Percentiles rank a stretch among this genome's conserved stretches.
phyloP scores from a whole-genome alignment of 805 yeast genomes.

The Zygoascus ofunaensis region DNA sequence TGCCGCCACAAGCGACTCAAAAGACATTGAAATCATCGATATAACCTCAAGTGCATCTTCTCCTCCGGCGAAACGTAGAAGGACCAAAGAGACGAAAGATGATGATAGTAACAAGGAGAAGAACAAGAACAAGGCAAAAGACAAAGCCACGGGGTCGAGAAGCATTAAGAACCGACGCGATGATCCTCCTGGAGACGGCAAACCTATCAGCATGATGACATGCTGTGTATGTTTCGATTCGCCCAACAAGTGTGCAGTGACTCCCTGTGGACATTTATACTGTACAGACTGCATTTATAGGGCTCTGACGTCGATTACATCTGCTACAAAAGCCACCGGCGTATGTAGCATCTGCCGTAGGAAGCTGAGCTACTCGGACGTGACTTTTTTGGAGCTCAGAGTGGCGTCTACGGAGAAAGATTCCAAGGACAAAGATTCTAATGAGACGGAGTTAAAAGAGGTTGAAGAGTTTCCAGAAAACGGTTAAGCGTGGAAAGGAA shows the following conservation, averaged over 20 bases:
- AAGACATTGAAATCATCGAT: too few species aligned
- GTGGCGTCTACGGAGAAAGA: slow-evolving; percentile 1
- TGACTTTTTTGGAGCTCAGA: slow-evolving; percentile 23
- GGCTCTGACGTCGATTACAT: slow-evolving; percentile 23
- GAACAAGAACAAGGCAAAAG: too few species aligned
- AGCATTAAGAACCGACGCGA: neutral
- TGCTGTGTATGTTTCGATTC: slow-evolving; percentile 31
- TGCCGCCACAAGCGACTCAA: too few species aligned
- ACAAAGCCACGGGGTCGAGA: too few species aligned
- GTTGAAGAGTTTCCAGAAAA: too few species aligned
- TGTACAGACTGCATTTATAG: slow-evolving; percentile 29
- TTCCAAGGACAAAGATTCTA: too few species aligned
- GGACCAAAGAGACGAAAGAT: too few species aligned
- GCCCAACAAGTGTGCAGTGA: slow-evolving; percentile 25
- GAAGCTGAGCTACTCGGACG: slow-evolving; percentile 21
- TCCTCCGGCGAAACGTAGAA: too few species aligned
- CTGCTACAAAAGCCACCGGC: slow-evolving; percentile 23
- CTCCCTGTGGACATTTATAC: slow-evolving; percentile 32
- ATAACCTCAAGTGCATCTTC: too few species aligned
- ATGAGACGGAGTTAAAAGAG: too few species aligned
- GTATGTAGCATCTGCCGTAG: slow-evolving; percentile 30
- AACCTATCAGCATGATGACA: slow-evolving; percentile 12
- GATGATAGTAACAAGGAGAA: too few species aligned
- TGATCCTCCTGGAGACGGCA: neutral
- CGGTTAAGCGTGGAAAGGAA: too few species aligned